These are phyloP conservation scores for Colletotrichum sp. DNA, from an alignment of 2,329 filamentous ascomycete species.

Conservation along the genomic window DNA sequence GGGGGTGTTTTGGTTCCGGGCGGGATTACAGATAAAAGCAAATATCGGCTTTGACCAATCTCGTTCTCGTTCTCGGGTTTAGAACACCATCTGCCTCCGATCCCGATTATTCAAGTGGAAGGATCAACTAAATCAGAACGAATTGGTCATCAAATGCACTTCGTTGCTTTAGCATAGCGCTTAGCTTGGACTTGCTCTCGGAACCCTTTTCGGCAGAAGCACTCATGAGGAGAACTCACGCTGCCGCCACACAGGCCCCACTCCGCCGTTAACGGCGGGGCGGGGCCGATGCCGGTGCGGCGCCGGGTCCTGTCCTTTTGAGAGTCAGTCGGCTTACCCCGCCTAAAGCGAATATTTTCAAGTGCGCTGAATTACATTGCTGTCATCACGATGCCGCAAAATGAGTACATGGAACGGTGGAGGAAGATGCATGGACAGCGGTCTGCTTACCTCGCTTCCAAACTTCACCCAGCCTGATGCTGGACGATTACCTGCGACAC, in stretches of 20 bases:
- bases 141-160: background rate
- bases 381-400: background rate
- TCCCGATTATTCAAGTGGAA: background rate
- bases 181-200: background rate
- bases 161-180: fast-evolving
- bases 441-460: fast-evolving
- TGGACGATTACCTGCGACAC: fast-evolving
- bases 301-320: background rate
- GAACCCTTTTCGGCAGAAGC: background rate
- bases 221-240: background rate
- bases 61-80: background rate
- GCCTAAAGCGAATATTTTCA: background rate
- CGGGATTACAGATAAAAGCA: too few species aligned
- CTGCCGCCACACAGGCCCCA: background rate
- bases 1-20: background rate
- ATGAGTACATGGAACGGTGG: background rate
- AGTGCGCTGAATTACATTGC: background rate
- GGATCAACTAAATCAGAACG: fast-evolving
- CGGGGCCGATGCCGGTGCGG: background rate
- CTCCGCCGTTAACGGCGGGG: background rate
- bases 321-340: background rate
- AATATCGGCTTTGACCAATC: background rate
- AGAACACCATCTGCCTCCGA: background rate
- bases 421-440: background rate
- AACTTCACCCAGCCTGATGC: background rate